Conservation (phyloP, 1,139 yeast species). For the Kurtzmaniella quercitrusa region DNA sequence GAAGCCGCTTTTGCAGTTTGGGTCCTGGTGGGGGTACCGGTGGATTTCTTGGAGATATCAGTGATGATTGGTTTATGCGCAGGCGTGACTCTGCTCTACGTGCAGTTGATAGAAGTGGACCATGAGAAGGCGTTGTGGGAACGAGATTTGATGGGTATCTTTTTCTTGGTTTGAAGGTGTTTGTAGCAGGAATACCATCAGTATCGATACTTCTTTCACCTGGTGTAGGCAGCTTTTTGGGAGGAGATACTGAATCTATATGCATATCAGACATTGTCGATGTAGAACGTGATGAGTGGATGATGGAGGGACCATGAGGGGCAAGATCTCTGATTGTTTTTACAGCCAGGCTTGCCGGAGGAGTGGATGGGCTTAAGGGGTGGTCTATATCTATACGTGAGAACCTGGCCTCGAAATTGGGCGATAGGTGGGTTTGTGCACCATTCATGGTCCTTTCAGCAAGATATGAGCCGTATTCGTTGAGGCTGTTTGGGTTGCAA, state of each 20-base stretch:
- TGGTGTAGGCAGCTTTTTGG: background rate
- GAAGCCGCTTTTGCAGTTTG: constrained; percentile 8
- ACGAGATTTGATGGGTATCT: constrained; percentile 21
- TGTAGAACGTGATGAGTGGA: background rate
- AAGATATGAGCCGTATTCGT: background rate
- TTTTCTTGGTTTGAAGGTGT: constrained; percentile 12
- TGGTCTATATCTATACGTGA: constrained; percentile 8
- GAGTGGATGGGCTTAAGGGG: no score
- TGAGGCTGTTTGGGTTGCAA: no score
- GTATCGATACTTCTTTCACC: no score
- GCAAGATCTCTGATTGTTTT: no score
- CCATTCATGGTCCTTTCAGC: background rate
- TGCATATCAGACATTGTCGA: background rate
- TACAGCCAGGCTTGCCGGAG: no score
- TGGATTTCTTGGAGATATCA: background rate
- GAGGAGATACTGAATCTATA: background rate
- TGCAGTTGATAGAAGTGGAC: constrained; percentile 18
- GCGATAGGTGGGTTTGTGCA: constrained; percentile 6
- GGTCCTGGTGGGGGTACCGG: background rate
- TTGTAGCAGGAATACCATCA: background rate
- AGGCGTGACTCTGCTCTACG: constrained; percentile 17
- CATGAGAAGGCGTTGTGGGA: constrained; percentile 14
- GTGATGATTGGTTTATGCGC: constrained; percentile 2
- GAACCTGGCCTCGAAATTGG: constrained; percentile 8
- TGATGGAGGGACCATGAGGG: background rate